These are phyloP conservation scores for Amniculicola lignicola DNA, from an alignment of 495 filamentous ascomycete species.

Conservation along the genomic window DNA sequence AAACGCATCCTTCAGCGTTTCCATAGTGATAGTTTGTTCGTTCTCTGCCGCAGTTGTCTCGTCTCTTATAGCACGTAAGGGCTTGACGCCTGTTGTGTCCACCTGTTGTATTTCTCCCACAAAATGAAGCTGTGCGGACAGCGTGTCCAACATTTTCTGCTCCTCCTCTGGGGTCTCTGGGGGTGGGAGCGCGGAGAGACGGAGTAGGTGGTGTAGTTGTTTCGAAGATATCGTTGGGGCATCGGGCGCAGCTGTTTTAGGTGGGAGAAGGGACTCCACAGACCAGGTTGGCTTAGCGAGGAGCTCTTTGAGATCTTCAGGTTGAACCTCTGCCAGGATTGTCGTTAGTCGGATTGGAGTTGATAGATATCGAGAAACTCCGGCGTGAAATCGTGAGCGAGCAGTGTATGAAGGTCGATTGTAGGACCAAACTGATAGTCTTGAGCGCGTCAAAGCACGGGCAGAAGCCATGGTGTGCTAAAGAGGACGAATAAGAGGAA, in stretches of 20 bases:
- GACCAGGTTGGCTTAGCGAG: conserved; percentile 81
- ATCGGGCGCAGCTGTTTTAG: conserved; percentile 39
- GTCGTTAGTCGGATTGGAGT: no score
- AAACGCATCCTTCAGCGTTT: conserved; percentile 51
- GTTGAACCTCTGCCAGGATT: not conserved
- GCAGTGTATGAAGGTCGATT: no score
- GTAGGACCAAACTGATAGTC: not conserved
- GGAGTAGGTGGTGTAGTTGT: conserved; percentile 78
- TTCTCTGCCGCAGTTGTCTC: conserved; percentile 59
- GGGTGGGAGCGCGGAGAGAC: conserved; percentile 80
- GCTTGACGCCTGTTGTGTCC: conserved; percentile 66
- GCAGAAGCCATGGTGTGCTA: not conserved
- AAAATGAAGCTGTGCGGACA: conserved; percentile 84
- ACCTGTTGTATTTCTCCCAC: conserved; percentile 79
- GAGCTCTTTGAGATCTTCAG: conserved; percentile 51
- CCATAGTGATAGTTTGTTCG: conserved; percentile 54
- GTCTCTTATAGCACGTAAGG: conserved; percentile 75
- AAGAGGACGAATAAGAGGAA: conserved; percentile 1
- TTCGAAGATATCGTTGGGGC: conserved; percentile 47
- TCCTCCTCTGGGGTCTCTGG: conserved; percentile 60
- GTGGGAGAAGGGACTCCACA: conserved; percentile 69
- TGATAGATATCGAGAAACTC: no score
- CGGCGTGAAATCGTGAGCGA: no score
- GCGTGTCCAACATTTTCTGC: conserved; percentile 61
- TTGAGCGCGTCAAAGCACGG: not conserved